Conservation (phyloP, 176 grass and related monocot genomes). For the Oryza coarctata region DNA sequence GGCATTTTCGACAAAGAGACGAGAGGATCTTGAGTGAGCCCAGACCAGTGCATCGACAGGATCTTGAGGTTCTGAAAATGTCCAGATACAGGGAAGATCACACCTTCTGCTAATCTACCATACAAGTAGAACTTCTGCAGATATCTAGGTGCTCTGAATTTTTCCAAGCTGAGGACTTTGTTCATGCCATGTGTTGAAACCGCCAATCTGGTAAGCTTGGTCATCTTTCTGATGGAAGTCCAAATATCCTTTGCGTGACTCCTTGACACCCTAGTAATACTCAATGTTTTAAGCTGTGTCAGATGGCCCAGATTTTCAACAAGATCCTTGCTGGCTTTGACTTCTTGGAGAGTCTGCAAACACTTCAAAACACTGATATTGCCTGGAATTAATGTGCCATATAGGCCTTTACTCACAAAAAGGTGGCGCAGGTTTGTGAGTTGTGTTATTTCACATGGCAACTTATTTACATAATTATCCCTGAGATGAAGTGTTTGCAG, state of each 20-base stretch:
- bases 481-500: conserved; percentile 8
- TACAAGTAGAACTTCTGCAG: conserved; percentile 1
- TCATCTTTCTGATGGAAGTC: not conserved
- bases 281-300: not conserved
- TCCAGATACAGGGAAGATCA: not conserved
- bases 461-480: not conserved
- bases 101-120: not conserved
- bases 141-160: not conserved
- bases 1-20: not conserved
- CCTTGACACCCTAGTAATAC: not conserved
- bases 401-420: not conserved
- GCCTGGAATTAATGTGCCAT: not conserved
- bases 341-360: not conserved
- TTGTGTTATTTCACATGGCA: conserved; percentile 14
- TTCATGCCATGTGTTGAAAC: not conserved
- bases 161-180: not conserved
- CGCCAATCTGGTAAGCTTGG: not conserved
- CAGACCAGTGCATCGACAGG: not conserved
- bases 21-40: not conserved
- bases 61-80: not conserved
- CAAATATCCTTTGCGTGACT: not conserved
- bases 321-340: not conserved
- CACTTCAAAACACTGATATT: not conserved
- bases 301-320: not conserved
- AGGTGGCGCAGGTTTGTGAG: conserved; percentile 24